A percentile compares a stretch with the other conserved stretches of the same genome.
Evolutionary conservation across 2,329 filamentous ascomycete genomes (phyloP).

Genomic region (Colletotrichum sp.): DNA sequence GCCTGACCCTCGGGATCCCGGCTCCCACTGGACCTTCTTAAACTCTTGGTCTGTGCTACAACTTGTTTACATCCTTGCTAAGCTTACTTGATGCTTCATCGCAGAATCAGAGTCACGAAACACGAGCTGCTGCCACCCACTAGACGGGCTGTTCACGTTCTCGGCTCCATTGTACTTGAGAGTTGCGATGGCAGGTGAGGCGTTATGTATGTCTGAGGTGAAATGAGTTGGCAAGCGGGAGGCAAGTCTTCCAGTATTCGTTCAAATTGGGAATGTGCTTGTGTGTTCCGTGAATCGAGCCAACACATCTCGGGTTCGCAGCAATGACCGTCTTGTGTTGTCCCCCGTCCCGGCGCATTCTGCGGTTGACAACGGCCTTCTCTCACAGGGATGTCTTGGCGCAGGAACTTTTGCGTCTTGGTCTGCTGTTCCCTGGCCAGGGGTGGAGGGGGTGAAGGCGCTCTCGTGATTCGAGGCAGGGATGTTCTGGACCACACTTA

Average conservation of each 20-base stretch:
- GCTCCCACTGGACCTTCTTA: background rate
- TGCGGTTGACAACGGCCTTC: background rate
- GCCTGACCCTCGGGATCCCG: background rate
- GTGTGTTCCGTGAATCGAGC: background rate
- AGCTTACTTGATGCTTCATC: background rate
- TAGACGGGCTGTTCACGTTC: background rate
- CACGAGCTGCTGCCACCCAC: background rate
- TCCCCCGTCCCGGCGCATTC: background rate
- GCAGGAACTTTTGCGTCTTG: background rate
- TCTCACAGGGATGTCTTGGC: background rate
- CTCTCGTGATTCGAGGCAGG: background rate
- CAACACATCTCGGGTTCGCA: background rate
- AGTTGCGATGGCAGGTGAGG: background rate
- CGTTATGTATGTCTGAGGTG: rapidly evolving
- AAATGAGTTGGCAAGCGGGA: rapidly evolving
- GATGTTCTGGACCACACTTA: background rate
- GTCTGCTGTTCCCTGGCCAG: background rate
- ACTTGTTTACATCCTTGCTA: background rate
- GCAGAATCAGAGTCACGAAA: background rate
- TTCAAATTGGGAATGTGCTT: rapidly evolving
- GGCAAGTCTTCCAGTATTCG: background rate
- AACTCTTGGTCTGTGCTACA: background rate
- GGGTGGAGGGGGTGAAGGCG: background rate
- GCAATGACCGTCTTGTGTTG: rapidly evolving
- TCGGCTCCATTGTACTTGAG: background rate